A percentile compares a stretch with the other conserved stretches of the same genome.
These are phyloP conservation scores for Silene uniflora DNA, from an alignment of 148 eudicot genomes.

Conservation along the genomic window DNA sequence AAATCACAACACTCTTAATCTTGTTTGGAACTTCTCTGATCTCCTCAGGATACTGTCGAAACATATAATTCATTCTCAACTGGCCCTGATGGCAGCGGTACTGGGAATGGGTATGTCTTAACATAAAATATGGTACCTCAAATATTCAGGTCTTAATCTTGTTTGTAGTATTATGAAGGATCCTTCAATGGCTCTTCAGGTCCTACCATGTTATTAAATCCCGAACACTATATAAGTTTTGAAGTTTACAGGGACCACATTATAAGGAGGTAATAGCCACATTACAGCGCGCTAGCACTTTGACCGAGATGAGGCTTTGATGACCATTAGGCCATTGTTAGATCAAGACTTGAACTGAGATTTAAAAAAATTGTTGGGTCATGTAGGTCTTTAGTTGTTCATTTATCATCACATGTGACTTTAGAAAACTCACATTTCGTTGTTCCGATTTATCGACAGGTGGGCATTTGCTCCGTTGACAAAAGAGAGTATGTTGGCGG, in stretches of 20 bases:
- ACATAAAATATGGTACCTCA: neutral
- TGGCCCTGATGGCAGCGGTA: constrained; percentile 53
- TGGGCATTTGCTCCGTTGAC: constrained; percentile 91
- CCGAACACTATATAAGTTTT: too few relatives aligned
- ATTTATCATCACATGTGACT: neutral
- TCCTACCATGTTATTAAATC: too few relatives aligned
- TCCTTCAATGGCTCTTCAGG: neutral
- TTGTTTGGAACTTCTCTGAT: neutral
- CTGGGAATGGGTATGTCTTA: constrained; percentile 84
- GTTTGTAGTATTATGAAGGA: neutral
- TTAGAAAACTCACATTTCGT: constrained; percentile 5
- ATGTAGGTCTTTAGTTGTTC: neutral
- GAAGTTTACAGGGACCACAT: too few relatives aligned
- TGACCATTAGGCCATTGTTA: neutral
- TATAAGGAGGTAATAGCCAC: neutral
- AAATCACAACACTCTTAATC: neutral
- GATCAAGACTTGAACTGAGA: neutral
- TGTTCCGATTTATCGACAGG: constrained; percentile 36
- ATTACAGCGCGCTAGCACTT: neutral
- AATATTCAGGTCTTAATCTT: neutral
- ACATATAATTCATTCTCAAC: constrained; percentile 73
- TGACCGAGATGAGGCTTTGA: neutral
- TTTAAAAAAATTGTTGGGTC: neutral
- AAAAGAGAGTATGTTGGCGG: constrained; percentile 68
- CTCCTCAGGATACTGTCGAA: constrained; percentile 77